Conservation (phyloP, 2,329 filamentous ascomycete genomes). For the Stylonectria norvegica region DNA sequence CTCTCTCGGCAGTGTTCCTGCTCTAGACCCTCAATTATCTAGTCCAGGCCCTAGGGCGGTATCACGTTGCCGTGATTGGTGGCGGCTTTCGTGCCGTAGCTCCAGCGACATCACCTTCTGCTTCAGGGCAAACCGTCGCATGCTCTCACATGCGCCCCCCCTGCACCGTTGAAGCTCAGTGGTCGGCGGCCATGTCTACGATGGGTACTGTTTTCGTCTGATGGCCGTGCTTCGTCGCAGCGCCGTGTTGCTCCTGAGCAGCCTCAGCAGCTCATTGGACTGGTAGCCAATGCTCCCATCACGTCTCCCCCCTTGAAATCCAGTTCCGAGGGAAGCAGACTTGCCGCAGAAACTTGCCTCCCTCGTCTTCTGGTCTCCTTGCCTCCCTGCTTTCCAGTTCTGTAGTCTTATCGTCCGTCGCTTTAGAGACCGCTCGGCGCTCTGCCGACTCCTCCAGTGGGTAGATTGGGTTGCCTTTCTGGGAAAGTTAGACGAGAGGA, state of each 20-base stretch:
- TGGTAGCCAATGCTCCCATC: neutral
- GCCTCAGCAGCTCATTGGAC: neutral
- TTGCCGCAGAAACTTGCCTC: neutral
- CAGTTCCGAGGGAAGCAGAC: no score
- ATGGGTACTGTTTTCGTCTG: neutral
- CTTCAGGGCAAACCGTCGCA: slow-evolving; percentile 34
- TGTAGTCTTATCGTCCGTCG: slow-evolving; percentile 25
- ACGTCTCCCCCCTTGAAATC: neutral
- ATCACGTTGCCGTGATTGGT: slow-evolving; percentile 32
- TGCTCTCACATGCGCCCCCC: slow-evolving; percentile 30
- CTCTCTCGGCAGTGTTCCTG: slow-evolving; percentile 26
- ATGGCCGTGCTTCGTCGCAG: slow-evolving; percentile 2
- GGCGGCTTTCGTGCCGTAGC: slow-evolving; percentile 28
- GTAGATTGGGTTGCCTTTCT: slow-evolving; percentile 35
- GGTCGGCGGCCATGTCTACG: slow-evolving; percentile 18
- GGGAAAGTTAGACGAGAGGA: slow-evolving; percentile 37
- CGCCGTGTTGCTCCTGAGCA: slow-evolving; percentile 7
- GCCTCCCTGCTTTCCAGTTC: neutral
- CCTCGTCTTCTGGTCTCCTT: neutral
- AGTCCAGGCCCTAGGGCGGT: slow-evolving; percentile 23
- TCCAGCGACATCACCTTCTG: slow-evolving; percentile 34
- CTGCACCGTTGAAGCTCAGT: slow-evolving; percentile 24
- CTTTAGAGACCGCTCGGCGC: slow-evolving; percentile 23
- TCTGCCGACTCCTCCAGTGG: slow-evolving; percentile 25
- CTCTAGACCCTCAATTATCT: no score